Base-by-base conservation (phyloP, 2,329 filamentous ascomycete genomes). In the Colletotrichum lentis region DNA sequence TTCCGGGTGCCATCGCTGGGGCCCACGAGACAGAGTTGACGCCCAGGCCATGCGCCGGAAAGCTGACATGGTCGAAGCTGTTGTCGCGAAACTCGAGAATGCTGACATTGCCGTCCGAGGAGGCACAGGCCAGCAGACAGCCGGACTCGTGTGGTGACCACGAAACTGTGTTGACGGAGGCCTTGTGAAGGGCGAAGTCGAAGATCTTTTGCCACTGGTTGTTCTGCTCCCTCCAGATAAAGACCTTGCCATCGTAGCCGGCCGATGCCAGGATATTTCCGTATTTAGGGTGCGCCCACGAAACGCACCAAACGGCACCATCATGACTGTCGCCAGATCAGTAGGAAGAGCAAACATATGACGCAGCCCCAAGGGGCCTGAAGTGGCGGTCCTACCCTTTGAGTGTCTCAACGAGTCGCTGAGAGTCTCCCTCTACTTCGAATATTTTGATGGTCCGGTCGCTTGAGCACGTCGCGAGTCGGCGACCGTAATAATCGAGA, bases 391-490 rank as follows among this genome's bases (percentile, higher is more conserved):
- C 83, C 76, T 86, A 96, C 93, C 95, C 95, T 82, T 97, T 97
- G 72, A 99, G 84, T 31, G 96, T 99, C 83, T 98, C 95, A 41
- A 93, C 88, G 74, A 98, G 83, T 71, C 92, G 88, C 81, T 99
- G 95, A 73, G 91, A 88, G 74, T 98, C 94, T 76, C 94, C 93
- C 76, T 98, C 95, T 64, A 99, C 91, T 81, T 99, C 96, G 78
- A 97, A 99, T 77, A 99, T 98, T 84, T 98, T 98, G 84, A 99
- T 97, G 55, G 95, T 98, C 79, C 96, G 94, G 82, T 99, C 96
- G 73, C 95, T 97, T 43, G 94, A 97, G 82, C 96, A 98, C 73
- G 96, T 99, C 71, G 96, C 96, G 74, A 99, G 89, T 77, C 95
- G 91, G 73, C 96, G 90, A 77, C 96, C 96, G 81, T 98, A 99